Conservation (phyloP, 441 rosid genomes). For the Adansonia grandidieri region DNA sequence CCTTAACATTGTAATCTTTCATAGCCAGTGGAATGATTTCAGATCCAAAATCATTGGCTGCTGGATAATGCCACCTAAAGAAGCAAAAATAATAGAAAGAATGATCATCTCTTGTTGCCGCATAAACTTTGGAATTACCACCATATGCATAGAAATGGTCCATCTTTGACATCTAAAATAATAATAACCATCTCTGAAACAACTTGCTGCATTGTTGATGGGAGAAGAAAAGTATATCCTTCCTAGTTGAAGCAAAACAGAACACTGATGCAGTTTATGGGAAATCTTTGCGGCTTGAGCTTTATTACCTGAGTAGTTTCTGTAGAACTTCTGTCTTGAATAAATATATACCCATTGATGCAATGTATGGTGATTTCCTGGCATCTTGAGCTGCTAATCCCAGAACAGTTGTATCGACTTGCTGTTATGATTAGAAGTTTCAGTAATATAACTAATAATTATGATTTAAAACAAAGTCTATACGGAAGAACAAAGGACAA, state of each 20-base stretch:
- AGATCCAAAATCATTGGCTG: conserved; percentile 87
- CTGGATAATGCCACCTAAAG: conserved; percentile 62
- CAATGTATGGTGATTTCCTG: conserved; percentile 60
- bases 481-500: background rate
- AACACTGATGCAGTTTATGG: conserved; percentile 14
- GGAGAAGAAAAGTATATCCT: background rate
- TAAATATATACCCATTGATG: conserved; percentile 88
- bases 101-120: background rate
- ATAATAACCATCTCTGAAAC: background rate
- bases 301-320: conserved; percentile 60
- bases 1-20: conserved; percentile 59
- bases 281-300: conserved; percentile 18
- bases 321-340: conserved; percentile 72
- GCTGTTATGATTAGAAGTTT: conserved; percentile 37
- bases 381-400: conserved; percentile 72
- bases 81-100: background rate
- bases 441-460: conserved; percentile 23
- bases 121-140: conserved; percentile 3
- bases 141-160: background rate
- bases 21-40: conserved; percentile 77
- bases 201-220: background rate
- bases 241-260: conserved; percentile 3
- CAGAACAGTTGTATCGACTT: conserved; percentile 63
- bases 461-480: background rate
- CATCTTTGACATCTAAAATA: background rate